A percentile compares a stretch with the other conserved stretches of the same genome.
Conservation (phyloP, 495 filamentous ascomycete species). For the Tuber magnatum region DNA sequence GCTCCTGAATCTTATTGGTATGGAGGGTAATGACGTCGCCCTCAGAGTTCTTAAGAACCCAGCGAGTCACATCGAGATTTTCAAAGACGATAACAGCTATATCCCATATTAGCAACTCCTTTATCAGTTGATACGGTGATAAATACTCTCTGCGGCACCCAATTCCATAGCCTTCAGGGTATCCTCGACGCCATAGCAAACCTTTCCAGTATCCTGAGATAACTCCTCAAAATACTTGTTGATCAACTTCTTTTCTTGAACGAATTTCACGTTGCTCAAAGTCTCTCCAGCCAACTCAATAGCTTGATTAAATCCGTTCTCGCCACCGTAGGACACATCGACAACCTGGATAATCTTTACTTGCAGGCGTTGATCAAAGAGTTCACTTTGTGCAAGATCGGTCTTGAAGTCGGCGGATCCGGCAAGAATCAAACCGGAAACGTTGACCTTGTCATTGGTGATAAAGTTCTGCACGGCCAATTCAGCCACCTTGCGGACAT, state of each 20-base stretch:
- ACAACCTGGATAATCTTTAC: constrained; percentile 98
- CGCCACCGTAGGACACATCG: constrained; percentile 95
- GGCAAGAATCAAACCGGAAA: constrained; percentile 85
- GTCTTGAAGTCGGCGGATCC: constrained; percentile 99
- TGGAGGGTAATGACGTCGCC: constrained; percentile 69
- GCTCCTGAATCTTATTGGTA: constrained; percentile 79
- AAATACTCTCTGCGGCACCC: constrained; percentile 73
- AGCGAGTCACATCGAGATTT: constrained; percentile 89
- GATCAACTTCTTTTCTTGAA: constrained; percentile 99
- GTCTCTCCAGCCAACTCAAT: constrained; percentile 93
- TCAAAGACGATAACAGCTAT: constrained; percentile 79
- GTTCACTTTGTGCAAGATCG: constrained; percentile 91
- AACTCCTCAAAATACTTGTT: constrained; percentile 98
- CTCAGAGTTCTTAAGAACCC: constrained; percentile 69
- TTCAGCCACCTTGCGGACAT: constrained; percentile 96
- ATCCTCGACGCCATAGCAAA: constrained; percentile 97
- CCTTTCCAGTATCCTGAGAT: constrained; percentile 86
- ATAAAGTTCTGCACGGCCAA: constrained; percentile 97
- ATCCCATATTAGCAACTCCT: constrained; percentile 3
- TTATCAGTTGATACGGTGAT: not conserved
- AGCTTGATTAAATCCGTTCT: constrained; percentile 99
- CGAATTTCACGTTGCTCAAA: constrained; percentile 98
- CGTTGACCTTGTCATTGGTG: constrained; percentile 94
- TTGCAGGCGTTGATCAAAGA: constrained; percentile 91
- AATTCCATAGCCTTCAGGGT: constrained; percentile 95